Evolutionary conservation across 2,329 filamentous ascomycete genomes (phyloP).

Genomic region (Xylariaceae sp.): DNA sequence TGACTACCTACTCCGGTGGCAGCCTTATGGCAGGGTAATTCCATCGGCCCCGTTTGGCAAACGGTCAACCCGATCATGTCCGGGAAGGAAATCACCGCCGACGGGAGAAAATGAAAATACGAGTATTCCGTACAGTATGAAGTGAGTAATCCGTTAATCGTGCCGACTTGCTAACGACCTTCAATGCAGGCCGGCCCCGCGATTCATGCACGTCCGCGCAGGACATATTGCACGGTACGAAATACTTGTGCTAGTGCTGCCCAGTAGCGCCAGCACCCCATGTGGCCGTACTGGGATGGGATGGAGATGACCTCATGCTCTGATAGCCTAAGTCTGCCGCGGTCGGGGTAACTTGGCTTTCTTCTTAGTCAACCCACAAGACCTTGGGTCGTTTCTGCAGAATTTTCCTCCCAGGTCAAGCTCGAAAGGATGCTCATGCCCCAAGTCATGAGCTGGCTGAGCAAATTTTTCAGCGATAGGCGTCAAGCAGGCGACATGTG

Average conservation of each 20-base stretch:
- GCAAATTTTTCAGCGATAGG: background rate
- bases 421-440: background rate
- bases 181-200: background rate
- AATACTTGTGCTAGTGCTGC: no score
- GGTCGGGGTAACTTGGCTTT: background rate
- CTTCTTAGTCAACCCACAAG: background rate
- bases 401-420: background rate
- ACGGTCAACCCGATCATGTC: background rate
- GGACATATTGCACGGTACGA: no score
- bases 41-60: background rate
- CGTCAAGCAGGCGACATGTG: background rate
- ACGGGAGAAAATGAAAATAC: background rate
- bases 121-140: no score
- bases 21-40: background rate
- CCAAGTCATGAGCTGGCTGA: background rate
- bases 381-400: background rate
- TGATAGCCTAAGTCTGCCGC: background rate
- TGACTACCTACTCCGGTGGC: constrained; percentile 5
- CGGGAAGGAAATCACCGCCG: no score
- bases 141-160: no score
- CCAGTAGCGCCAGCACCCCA: background rate
- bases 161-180: background rate
- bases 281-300: background rate
- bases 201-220: background rate
- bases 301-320: background rate